phyloP scores from a whole-genome alignment of 805 yeast genomes.

The Sugiyamaella smithiae region DNA sequence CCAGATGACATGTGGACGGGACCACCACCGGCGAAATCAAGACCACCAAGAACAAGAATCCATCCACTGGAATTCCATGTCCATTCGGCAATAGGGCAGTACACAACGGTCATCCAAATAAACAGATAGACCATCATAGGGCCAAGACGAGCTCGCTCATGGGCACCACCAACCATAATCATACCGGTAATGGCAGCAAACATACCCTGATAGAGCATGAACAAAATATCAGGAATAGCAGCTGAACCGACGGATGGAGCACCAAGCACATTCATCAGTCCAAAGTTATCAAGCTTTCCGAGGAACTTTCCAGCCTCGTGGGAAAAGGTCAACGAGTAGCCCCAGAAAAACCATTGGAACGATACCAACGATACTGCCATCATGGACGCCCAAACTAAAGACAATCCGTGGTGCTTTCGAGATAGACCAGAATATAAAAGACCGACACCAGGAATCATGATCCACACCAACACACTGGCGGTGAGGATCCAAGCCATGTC shows the following conservation, averaged over 20 bases:
- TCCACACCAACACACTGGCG: conserved; percentile 68
- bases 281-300: conserved; percentile 80
- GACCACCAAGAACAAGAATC: conserved; percentile 74
- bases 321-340: conserved; percentile 84
- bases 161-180: conserved; percentile 95
- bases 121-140: conserved; percentile 96
- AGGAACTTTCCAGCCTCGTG: conserved; percentile 66
- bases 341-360: conserved; percentile 99
- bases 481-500: conserved; percentile 72
- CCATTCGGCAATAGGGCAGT: conserved; percentile 96
- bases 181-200: conserved; percentile 92
- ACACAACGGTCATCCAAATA: conserved; percentile 91
- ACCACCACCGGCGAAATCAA: conserved; percentile 98
- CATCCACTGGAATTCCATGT: conserved; percentile 96
- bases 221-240: conserved; percentile 82
- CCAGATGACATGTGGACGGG: conserved; percentile 97
- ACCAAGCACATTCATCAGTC: conserved; percentile 78
- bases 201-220: conserved; percentile 93
- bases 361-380: conserved; percentile 80
- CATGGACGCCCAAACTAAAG: conserved; percentile 89
- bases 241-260: conserved; percentile 62
- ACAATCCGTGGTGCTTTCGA: conserved; percentile 93
- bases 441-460: conserved; percentile 97
- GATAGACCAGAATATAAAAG: conserved; percentile 88
- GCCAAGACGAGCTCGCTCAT: conserved; percentile 93